A percentile compares a stretch with the other conserved stretches of the same genome.
These are phyloP conservation scores for Aquilaria malaccensis DNA, from an alignment of 345 rosid species.

Conservation along the genomic window DNA sequence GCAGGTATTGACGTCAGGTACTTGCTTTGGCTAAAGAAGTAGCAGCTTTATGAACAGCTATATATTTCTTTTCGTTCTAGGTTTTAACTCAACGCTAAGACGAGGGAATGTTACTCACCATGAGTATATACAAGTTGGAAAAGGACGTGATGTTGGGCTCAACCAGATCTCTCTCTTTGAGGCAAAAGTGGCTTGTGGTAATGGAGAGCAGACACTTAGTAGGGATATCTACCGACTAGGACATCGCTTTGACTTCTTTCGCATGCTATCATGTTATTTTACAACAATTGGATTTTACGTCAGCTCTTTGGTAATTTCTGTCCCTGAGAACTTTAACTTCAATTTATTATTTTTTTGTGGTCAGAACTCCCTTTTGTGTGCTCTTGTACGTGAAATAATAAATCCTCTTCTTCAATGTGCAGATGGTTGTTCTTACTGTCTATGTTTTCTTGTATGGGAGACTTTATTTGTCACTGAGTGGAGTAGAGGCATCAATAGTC, in stretches of 20 bases:
- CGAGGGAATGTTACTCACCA: conserved; percentile 96
- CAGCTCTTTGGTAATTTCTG: conserved; percentile 76
- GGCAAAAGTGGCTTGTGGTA: conserved; percentile 98
- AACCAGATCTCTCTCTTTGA: conserved; percentile 96
- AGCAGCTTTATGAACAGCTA: background rate
- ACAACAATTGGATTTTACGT: conserved; percentile 85
- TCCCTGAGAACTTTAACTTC: conserved; percentile 5
- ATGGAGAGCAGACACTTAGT: conserved; percentile 93
- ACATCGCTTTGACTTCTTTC: conserved; percentile 96
- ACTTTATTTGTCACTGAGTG: conserved; percentile 83
- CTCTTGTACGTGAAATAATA: conserved; percentile 9
- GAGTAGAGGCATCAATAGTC: conserved; percentile 74
- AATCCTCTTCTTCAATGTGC: conserved; percentile 18
- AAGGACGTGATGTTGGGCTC: conserved; percentile 98
- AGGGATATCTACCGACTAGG: conserved; percentile 91
- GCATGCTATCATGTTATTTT: conserved; percentile 86
- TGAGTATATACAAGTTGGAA: conserved; percentile 99
- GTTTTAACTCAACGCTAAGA: conserved; percentile 90
- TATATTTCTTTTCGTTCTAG: conserved; percentile 24
- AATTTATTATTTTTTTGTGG: background rate
- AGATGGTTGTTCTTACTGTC: conserved; percentile 70
- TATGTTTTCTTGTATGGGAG: conserved; percentile 82
- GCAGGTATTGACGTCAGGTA: conserved; percentile 54
- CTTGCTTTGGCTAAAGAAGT: no score
- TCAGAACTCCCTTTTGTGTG: background rate